A percentile compares a stretch with the other conserved stretches of the same genome.
Conservation (phyloP, 768 basidiomycete genomes). For the Pisolithus albus region DNA sequence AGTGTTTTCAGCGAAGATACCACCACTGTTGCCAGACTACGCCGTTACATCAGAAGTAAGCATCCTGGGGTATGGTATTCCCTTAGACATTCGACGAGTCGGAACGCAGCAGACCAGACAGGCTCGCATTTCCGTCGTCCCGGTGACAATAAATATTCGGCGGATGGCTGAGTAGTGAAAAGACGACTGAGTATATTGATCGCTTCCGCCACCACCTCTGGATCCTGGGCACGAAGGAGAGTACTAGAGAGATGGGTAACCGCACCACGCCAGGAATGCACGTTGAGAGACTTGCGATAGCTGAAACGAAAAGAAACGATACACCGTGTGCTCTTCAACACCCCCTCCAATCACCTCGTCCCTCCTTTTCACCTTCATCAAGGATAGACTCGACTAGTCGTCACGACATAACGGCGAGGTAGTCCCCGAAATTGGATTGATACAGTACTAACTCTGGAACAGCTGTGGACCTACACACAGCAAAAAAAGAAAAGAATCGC, state of each 20-base stretch:
- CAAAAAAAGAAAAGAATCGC: too few species aligned
- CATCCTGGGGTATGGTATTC: slow-evolving; percentile 12
- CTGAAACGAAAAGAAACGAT: slow-evolving; percentile 28
- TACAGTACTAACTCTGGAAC: too few species aligned
- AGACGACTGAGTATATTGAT: slow-evolving; percentile 11
- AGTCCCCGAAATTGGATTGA: too few species aligned
- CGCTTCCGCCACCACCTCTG: slow-evolving; percentile 10
- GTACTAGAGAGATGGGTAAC: slow-evolving; percentile 7
- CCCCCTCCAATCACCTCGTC: too few species aligned
- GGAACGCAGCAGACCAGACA: slow-evolving; percentile 14
- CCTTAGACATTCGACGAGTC: slow-evolving; percentile 16
- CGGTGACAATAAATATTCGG: slow-evolving; percentile 9
- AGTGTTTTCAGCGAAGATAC: slow-evolving; percentile 12
- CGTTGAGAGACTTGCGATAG: slow-evolving; percentile 33
- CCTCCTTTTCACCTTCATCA: too few species aligned
- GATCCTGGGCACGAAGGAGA: slow-evolving; percentile 19
- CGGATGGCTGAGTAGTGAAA: slow-evolving; percentile 14
- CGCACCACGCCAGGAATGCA: background rate
- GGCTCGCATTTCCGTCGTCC: slow-evolving; percentile 16
- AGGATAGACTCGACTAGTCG: too few species aligned
- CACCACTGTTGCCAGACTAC: slow-evolving; percentile 11
- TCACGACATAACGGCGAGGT: too few species aligned
- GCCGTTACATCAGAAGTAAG: slow-evolving; percentile 6
- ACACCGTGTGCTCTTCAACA: too few species aligned
- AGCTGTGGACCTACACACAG: too few species aligned